Percentiles rank a stretch among this genome's conserved stretches.
phyloP scores from a whole-genome alignment of 148 eudicot species.

The Cornus kousa region DNA sequence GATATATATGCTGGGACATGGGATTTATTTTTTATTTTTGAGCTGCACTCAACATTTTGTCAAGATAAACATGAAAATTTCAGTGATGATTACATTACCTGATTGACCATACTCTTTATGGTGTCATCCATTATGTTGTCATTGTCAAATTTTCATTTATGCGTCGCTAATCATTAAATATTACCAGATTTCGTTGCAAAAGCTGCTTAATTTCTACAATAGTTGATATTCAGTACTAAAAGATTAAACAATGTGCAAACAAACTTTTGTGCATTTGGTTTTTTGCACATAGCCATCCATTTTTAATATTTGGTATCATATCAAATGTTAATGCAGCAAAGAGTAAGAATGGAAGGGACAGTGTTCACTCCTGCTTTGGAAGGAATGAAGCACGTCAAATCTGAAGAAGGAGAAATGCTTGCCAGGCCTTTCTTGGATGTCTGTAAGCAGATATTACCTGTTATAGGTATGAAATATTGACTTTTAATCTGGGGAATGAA shows the following conservation, averaged over 20 bases:
- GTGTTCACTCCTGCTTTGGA: slow-evolving; percentile 63
- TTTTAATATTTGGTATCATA: slow-evolving; percentile 7
- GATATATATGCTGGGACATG: neutral
- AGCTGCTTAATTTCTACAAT: neutral
- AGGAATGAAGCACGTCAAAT: slow-evolving; percentile 60
- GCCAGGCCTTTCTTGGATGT: slow-evolving; percentile 74
- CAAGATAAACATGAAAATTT: neutral
- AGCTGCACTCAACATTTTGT: neutral
- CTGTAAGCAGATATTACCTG: slow-evolving; percentile 73
- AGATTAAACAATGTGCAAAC: neutral
- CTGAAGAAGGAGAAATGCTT: slow-evolving; percentile 65
- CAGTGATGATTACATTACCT: neutral
- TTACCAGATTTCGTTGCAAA: neutral
- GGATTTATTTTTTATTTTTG: neutral
- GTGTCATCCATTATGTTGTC: neutral
- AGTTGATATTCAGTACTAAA: neutral
- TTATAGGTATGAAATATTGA: slow-evolving; percentile 46
- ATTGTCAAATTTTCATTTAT: neutral
- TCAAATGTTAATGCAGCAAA: slow-evolving; percentile 23
- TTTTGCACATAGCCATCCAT: neutral
- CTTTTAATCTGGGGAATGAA: neutral
- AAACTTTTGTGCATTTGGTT: neutral
- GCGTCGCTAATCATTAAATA: neutral
- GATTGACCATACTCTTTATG: neutral
- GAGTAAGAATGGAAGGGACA: slow-evolving; percentile 55